A percentile compares a stretch with the other conserved stretches of the same genome.
These are phyloP conservation scores for Furcasterigmium furcatum DNA, from an alignment of 2,329 filamentous ascomycete species.

Conservation along the genomic window DNA sequence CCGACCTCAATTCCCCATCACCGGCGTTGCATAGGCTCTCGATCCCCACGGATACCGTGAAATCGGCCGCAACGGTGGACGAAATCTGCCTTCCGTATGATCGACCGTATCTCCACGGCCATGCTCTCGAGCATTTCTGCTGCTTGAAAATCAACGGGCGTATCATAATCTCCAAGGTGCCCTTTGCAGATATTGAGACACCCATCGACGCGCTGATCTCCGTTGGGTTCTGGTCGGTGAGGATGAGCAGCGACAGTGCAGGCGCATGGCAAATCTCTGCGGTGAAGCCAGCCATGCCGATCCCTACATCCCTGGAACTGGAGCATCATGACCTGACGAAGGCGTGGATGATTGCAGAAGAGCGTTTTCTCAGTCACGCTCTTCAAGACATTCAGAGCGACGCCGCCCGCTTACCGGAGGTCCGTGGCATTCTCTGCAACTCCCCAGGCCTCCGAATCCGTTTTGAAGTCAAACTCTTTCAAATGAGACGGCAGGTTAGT, in stretches of 20 bases:
- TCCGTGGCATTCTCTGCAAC: background rate
- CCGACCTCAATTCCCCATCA: background rate
- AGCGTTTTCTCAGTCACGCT: background rate
- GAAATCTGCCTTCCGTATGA: background rate
- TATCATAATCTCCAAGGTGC: background rate
- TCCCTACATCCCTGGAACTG: background rate
- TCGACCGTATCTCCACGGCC: background rate
- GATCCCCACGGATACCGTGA: background rate
- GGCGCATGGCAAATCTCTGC: background rate
- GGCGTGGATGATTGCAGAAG: background rate
- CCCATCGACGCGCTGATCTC: background rate
- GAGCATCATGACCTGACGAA: background rate
- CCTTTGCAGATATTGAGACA: background rate
- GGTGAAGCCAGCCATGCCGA: background rate
- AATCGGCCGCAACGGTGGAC: background rate
- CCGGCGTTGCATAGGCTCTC: background rate
- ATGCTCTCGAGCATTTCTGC: background rate
- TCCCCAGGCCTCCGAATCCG: background rate
- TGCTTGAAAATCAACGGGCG: background rate
- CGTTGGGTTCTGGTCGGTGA: background rate
- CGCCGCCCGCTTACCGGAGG: background rate
- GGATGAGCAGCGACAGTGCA: background rate
- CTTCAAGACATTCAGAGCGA: background rate
- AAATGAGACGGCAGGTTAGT: background rate
- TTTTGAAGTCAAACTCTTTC: background rate